These are phyloP conservation scores for Exophiala sp. DNA, from an alignment of 2,329 filamentous ascomycete species.

Conservation along the genomic window DNA sequence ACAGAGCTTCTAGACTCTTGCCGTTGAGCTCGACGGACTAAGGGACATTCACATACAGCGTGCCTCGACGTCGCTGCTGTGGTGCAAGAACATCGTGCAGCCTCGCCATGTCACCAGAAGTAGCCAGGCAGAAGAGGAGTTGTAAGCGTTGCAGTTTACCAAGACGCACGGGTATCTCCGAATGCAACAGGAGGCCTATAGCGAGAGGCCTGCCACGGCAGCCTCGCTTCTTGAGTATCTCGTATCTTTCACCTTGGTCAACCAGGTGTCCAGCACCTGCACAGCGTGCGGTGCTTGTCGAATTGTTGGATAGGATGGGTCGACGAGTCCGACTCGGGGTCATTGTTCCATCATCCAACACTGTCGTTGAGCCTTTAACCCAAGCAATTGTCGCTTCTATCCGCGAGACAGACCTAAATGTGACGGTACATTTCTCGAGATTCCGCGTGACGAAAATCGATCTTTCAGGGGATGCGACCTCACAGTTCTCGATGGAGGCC, in stretches of 20 bases:
- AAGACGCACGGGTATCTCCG: neutral
- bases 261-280: neutral
- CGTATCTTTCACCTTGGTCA: too few relatives aligned
- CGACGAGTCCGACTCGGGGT: constrained; percentile 33
- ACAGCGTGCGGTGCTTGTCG: too few relatives aligned
- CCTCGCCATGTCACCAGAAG: too few relatives aligned
- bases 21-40: too few relatives aligned
- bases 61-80: too few relatives aligned
- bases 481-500: constrained; percentile 32
- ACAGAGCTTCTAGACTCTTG: too few relatives aligned
- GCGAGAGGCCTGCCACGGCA: too few relatives aligned
- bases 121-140: too few relatives aligned
- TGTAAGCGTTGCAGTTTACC: too few relatives aligned
- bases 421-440: constrained; percentile 42
- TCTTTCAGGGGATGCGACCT: constrained; percentile 32
- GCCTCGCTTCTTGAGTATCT: neutral
- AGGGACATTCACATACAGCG: too few relatives aligned
- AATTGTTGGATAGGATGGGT: neutral
- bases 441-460: constrained; percentile 39
- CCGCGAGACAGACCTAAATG: constrained; percentile 1
- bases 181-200: neutral
- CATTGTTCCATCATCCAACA: constrained; percentile 43
- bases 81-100: too few relatives aligned
- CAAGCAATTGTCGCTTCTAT: constrained; percentile 34
- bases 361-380: constrained; percentile 41